These are phyloP conservation scores for Blastocladiella emersonii DNA, from an alignment of 371 early-diverging fungal species.

Conservation along the genomic window DNA sequence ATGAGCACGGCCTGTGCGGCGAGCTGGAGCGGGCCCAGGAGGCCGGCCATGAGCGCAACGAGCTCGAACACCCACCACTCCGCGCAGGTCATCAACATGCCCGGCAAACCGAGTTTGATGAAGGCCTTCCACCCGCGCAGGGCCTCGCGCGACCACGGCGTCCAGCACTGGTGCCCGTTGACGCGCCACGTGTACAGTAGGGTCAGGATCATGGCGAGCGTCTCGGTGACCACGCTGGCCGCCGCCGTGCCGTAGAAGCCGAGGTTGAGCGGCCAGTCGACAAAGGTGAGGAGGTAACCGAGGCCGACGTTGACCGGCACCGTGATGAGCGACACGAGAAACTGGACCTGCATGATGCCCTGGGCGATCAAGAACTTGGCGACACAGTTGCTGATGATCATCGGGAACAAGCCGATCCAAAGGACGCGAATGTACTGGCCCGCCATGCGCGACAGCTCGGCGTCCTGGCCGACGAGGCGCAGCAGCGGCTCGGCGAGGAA, in stretches of 20 bases:
- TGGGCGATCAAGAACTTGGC: conserved; percentile 72
- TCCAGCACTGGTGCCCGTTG: conserved; percentile 60
- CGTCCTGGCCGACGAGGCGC: conserved; percentile 35
- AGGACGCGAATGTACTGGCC: conserved; percentile 52
- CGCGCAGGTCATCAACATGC: conserved; percentile 53
- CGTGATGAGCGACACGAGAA: conserved; percentile 49
- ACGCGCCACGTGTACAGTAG: conserved; percentile 48
- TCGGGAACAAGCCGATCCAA: conserved; percentile 55
- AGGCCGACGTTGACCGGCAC: conserved; percentile 57
- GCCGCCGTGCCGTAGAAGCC: conserved; percentile 77
- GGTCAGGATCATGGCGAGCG: conserved; percentile 44
- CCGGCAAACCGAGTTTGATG: conserved; percentile 52
- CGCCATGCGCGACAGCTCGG: conserved; percentile 28
- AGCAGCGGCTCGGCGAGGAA: conserved; percentile 20
- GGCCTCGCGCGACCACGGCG: conserved; percentile 64
- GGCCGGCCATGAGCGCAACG: conserved; percentile 59
- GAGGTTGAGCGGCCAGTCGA: conserved; percentile 31
- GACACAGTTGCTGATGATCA: conserved; percentile 59
- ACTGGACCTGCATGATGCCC: conserved; percentile 68
- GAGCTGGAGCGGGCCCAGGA: conserved; percentile 55
- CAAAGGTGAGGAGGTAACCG: conserved; percentile 60
- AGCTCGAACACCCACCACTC: conserved; percentile 60
- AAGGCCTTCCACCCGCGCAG: conserved; percentile 48
- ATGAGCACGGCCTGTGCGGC: conserved; percentile 77
- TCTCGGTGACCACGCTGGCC: conserved; percentile 59